Conservation (phyloP, 257 asterid species). For the Scutellaria baicalensis region DNA sequence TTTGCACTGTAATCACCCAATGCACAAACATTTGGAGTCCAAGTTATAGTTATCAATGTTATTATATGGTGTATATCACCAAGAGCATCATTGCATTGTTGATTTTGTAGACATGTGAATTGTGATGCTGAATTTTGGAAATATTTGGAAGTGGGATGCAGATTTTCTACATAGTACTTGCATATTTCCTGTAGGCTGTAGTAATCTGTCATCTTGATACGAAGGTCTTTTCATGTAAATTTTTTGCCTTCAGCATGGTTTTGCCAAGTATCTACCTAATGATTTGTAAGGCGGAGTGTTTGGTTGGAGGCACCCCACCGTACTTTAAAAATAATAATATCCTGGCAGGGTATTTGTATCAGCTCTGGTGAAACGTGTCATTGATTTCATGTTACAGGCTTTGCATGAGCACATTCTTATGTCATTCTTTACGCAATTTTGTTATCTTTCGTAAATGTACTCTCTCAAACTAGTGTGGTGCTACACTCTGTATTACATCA, state of each 20-base stretch:
- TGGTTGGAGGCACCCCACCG: neutral
- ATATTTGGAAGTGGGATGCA: neutral
- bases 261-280: neutral
- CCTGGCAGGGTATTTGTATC: neutral
- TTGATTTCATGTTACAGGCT: neutral
- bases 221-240: neutral
- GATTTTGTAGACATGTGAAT: neutral
- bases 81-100: neutral
- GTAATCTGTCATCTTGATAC: constrained; percentile 2
- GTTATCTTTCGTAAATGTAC: neutral
- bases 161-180: neutral
- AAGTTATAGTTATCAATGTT: neutral
- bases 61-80: neutral
- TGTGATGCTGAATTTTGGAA: neutral
- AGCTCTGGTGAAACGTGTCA: neutral
- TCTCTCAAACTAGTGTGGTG: neutral
- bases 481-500: no score
- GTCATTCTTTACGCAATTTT: neutral
- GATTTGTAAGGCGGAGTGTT: neutral
- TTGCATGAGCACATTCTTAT: neutral
- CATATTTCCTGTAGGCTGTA: neutral
- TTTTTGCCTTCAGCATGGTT: neutral
- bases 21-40: neutral
- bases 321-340: neutral
- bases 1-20: neutral